Evolutionary conservation across 2,329 filamentous ascomycete genomes (phyloP).

Genomic region (Claviceps pusilla): DNA sequence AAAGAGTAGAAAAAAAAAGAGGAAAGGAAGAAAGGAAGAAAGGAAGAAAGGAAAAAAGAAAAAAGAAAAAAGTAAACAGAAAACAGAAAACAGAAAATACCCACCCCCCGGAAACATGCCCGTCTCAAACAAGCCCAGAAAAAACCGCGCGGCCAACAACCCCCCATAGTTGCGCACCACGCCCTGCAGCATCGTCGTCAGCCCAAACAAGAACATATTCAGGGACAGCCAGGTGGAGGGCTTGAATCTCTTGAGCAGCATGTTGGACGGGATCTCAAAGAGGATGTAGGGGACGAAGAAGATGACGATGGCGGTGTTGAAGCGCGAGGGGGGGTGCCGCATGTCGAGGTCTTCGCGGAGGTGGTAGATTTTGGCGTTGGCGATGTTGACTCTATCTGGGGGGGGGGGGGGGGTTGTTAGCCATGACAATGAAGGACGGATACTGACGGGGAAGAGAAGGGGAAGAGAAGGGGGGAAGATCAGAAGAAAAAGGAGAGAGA

Average conservation of each 20-base stretch:
- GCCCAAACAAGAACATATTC: conserved; percentile 75
- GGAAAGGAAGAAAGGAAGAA: too few species aligned
- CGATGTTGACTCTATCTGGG: conserved; percentile 53
- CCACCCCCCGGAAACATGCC: conserved; percentile 48
- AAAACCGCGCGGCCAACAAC: conserved; percentile 67
- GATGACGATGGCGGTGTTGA: conserved; percentile 63
- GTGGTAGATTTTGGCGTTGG: conserved; percentile 57
- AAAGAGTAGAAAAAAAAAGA: too few species aligned
- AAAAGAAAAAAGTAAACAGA: not conserved
- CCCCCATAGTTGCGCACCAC: conserved; percentile 64
- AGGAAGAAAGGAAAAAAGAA: too few species aligned
- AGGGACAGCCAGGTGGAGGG: conserved; percentile 58
- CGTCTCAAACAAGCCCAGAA: conserved; percentile 63
- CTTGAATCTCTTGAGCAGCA: conserved; percentile 48
- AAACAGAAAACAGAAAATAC: not conserved
- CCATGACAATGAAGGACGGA: too few species aligned
- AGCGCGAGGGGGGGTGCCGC: conserved; percentile 33
- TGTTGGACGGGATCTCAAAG: conserved; percentile 52
- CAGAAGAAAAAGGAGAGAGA: too few species aligned
- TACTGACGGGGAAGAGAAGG: too few species aligned
- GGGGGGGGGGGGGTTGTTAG: not conserved
- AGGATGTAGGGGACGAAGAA: conserved; percentile 70
- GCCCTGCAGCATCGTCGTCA: conserved; percentile 62
- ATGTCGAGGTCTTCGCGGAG: conserved; percentile 49
- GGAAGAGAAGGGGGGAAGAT: too few species aligned